phyloP scores from a whole-genome alignment of 768 basidiomycete genomes.

The Xerocomellus dryophilus region DNA sequence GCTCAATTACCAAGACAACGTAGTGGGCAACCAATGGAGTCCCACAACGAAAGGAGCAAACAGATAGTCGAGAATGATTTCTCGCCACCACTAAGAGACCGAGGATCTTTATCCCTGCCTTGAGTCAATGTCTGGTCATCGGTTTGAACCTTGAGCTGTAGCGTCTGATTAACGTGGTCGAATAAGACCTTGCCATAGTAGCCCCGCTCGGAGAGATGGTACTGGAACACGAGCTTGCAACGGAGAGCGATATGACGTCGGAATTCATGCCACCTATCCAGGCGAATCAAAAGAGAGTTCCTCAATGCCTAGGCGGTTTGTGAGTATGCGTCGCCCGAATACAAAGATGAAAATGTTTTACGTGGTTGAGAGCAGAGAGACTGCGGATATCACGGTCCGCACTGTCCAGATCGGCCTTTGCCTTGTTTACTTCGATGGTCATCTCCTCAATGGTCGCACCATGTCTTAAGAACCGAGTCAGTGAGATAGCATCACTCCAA shows the following conservation, averaged over 20 bases:
- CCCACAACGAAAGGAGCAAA: conserved; percentile 91
- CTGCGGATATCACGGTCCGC: conserved; percentile 63
- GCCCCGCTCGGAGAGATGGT: conserved; percentile 79
- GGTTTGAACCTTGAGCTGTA: conserved; percentile 77
- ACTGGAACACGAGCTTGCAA: conserved; percentile 79
- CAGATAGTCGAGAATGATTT: conserved; percentile 97
- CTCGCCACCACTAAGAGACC: conserved; percentile 88
- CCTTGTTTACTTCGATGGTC: conserved; percentile 64
- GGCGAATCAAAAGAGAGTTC: conserved; percentile 60
- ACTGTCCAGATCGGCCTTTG: conserved; percentile 54
- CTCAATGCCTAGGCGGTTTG: conserved; percentile 53
- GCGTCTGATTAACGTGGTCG: conserved; percentile 63
- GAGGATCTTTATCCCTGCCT: conserved; percentile 76
- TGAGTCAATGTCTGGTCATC: conserved; percentile 72
- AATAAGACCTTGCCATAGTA: conserved; percentile 90
- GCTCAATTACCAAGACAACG: conserved; percentile 72
- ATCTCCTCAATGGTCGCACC: conserved; percentile 79
- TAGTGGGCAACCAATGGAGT: conserved; percentile 90
- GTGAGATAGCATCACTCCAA: not conserved
- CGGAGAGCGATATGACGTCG: conserved; percentile 85
- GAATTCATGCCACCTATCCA: conserved; percentile 82
- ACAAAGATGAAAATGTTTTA: conserved; percentile 22
- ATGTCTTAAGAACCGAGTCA: conserved; percentile 43
- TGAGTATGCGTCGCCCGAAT: conserved; percentile 5
- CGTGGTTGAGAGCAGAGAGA: conserved; percentile 65